Percentiles rank a stretch among this genome's conserved stretches.
These are phyloP conservation scores for Gonium pectorale DNA, from an alignment of 139 green algal species.

Conservation along the genomic window DNA sequence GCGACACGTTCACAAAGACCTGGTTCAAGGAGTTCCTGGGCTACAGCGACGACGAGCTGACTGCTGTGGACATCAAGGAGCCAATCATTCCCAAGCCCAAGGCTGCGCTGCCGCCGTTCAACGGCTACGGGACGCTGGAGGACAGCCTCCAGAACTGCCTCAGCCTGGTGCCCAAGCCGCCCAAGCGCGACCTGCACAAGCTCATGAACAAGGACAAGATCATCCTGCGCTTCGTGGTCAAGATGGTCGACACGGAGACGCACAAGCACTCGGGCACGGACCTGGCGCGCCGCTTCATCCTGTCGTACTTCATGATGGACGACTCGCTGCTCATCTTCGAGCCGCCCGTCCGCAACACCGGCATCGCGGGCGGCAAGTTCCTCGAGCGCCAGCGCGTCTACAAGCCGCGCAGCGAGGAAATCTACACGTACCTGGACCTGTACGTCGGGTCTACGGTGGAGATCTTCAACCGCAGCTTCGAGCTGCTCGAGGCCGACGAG, in stretches of 20 bases:
- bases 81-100: slow-evolving; percentile 50
- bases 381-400: slow-evolving; percentile 82
- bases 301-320: slow-evolving; percentile 93
- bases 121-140: slow-evolving; percentile 85
- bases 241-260: slow-evolving; percentile 65
- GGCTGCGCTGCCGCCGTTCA: slow-evolving; percentile 80
- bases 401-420: slow-evolving; percentile 69
- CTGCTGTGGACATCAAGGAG: slow-evolving; percentile 76
- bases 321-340: slow-evolving; percentile 93
- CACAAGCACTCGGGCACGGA: slow-evolving; percentile 63
- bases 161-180: slow-evolving; percentile 81
- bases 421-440: slow-evolving; percentile 86
- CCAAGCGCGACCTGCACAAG: slow-evolving; percentile 86
- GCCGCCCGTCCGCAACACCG: slow-evolving; percentile 84
- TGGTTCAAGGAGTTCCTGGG: slow-evolving; percentile 80
- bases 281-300: slow-evolving; percentile 81
- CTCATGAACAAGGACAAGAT: slow-evolving; percentile 93
- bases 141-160: slow-evolving; percentile 91
- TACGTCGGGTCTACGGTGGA: slow-evolving; percentile 79
- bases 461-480: slow-evolving; percentile 84
- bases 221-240: slow-evolving; percentile 80
- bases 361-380: slow-evolving; percentile 93
- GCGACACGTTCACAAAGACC: slow-evolving; percentile 87
- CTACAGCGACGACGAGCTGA: slow-evolving; percentile 67
- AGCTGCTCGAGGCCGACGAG: slow-evolving; percentile 87